Conservation (phyloP, 441 rosid species). For the Croton laevigatus region DNA sequence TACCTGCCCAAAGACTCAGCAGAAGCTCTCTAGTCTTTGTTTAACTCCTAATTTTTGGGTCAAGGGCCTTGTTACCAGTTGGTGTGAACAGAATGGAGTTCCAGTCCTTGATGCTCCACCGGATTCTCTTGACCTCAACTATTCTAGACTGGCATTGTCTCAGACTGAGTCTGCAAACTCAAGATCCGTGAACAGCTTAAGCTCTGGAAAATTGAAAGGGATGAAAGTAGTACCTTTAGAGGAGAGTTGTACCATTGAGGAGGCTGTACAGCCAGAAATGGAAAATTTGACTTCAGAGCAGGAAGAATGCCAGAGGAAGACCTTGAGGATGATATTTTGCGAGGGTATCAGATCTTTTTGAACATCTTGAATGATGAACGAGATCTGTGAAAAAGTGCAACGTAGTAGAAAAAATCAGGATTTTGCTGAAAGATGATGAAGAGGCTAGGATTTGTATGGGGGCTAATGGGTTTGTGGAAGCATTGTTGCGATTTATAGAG, state of each 20-base stretch:
- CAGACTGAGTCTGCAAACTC: constrained; percentile 67
- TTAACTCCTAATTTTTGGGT: constrained; percentile 98
- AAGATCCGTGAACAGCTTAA: constrained; percentile 49
- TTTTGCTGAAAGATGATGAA: constrained; percentile 81
- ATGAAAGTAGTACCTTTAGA: constrained; percentile 69
- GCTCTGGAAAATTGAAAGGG: constrained; percentile 51
- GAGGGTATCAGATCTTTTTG: constrained; percentile 35
- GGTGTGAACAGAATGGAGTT: constrained; percentile 95
- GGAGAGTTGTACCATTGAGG: constrained; percentile 56
- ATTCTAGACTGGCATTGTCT: constrained; percentile 83
- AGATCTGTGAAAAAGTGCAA: constrained; percentile 51
- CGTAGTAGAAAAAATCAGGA: constrained; percentile 71
- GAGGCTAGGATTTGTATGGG: constrained; percentile 91
- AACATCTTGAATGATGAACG: constrained; percentile 53
- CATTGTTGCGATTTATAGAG: constrained; percentile 61
- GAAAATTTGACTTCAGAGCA: constrained; percentile 38
- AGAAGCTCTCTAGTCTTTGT: constrained; percentile 73
- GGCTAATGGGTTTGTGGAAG: constrained; percentile 82
- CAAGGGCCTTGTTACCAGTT: constrained; percentile 88
- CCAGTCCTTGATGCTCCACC: constrained; percentile 75
- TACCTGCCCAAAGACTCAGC: constrained; percentile 95
- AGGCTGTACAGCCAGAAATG: constrained; percentile 35
- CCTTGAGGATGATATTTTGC: constrained; percentile 32
- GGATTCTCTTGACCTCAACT: constrained; percentile 81
- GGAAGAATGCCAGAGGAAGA: constrained; percentile 53